Percentiles rank a stretch among this genome's conserved stretches.
These are phyloP conservation scores for Pythium biforme DNA, from an alignment of 352 stramenopile species.

Conservation along the genomic window DNA sequence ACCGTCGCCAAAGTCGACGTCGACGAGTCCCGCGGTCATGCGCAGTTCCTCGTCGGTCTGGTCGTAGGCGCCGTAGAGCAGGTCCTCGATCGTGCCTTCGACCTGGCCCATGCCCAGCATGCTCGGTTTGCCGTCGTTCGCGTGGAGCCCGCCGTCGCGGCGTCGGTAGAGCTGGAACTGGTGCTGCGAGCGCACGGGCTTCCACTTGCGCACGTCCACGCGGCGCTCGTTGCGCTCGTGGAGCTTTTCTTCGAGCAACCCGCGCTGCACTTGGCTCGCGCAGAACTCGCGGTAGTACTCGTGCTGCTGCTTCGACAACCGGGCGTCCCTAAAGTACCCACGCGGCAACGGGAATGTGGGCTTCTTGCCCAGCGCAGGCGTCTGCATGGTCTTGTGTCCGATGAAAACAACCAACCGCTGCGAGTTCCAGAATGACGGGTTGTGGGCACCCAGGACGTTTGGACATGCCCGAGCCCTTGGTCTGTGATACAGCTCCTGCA, in stretches of 20 bases:
- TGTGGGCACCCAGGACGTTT: too few relatives aligned
- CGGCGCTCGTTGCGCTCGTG: constrained; percentile 8
- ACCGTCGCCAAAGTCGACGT: constrained; percentile 36
- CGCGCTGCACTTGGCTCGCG: constrained; percentile 30
- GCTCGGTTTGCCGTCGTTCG: constrained; percentile 27
- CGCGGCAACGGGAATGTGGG: constrained; percentile 27
- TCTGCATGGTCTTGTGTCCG: constrained; percentile 1
- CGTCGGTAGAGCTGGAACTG: constrained; percentile 39
- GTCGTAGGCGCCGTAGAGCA: constrained; percentile 55
- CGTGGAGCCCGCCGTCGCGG: constrained; percentile 29
- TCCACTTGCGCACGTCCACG: constrained; percentile 46
- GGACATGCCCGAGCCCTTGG: too few relatives aligned
- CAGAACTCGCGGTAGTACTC: constrained; percentile 35
- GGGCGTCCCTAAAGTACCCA: constrained; percentile 19
- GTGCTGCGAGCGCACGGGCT: constrained; percentile 24
- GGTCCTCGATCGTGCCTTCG: constrained; percentile 46
- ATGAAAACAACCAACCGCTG: too few relatives aligned
- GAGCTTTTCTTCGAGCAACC: constrained; percentile 31
- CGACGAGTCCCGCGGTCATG: constrained; percentile 34
- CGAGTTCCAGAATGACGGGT: neutral
- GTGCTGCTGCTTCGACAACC: constrained; percentile 28
- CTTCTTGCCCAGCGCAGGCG: constrained; percentile 4
- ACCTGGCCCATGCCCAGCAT: constrained; percentile 47
- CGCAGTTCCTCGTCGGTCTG: constrained; percentile 49
- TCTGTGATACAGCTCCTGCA: neutral